Evolutionary conservation across 768 basidiomycete genomes (phyloP).

Genomic region (Auricularia auricula-judae): DNA sequence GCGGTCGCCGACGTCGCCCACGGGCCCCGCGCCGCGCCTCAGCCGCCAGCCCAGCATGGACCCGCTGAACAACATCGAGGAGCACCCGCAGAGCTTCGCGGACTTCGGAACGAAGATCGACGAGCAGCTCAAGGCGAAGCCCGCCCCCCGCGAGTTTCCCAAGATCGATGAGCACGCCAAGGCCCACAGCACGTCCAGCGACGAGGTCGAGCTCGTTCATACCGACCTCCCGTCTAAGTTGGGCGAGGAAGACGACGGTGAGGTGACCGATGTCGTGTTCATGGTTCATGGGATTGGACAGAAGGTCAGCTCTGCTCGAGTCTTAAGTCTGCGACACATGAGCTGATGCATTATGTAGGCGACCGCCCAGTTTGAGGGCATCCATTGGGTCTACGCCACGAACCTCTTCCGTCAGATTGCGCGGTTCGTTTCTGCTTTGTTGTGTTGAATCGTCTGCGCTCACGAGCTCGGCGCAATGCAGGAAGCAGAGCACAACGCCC

Average conservation of each 20-base stretch:
- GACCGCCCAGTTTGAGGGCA: slow-evolving; percentile 27
- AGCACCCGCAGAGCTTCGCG: background rate
- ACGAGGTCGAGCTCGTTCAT: slow-evolving; percentile 16
- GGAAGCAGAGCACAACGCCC: slow-evolving; percentile 26
- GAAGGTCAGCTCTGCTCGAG: background rate
- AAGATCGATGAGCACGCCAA: background rate
- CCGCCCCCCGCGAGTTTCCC: background rate
- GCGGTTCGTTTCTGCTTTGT: slow-evolving; percentile 12
- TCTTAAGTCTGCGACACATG: background rate
- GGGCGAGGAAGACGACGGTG: slow-evolving; percentile 6
- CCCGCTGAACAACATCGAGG: background rate
- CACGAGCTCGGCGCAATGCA: slow-evolving; percentile 3
- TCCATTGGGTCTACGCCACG: slow-evolving; percentile 31
- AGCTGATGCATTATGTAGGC: background rate
- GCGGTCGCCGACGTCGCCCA: background rate
- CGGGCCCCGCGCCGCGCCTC: background rate
- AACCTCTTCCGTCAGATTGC: slow-evolving; percentile 29
- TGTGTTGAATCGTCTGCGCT: background rate
- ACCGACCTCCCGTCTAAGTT: slow-evolving; percentile 16
- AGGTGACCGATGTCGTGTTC: slow-evolving; percentile 29
- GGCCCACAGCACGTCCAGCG: slow-evolving; percentile 1
- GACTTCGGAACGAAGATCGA: slow-evolving; percentile 4
- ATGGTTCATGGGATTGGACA: slow-evolving; percentile 33
- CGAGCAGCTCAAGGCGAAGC: background rate
- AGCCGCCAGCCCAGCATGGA: background rate